Evolutionary conservation across 73 alveolate species (phyloP), one percentile per base, ranked within the genome.

Genomic region (Paramecium octaurelia): DNA sequence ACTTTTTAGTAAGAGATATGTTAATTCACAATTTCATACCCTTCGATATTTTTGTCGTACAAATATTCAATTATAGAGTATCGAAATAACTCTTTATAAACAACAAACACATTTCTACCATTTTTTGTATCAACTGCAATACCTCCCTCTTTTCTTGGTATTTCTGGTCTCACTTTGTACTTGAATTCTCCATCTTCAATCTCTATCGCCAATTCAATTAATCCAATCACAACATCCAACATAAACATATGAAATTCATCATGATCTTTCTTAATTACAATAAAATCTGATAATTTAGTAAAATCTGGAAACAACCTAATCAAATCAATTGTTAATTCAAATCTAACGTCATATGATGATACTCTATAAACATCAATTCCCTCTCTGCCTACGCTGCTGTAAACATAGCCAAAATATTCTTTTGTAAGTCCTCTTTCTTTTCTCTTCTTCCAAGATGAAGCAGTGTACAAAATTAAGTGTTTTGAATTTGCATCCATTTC

Each of bases 101-200:
- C 75, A 16, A 46, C 91, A 80, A 80, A 80, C 29, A 80, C 70
- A 80, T 80, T 80, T 43, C 50, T 48, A 23, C 91, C 91, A 80
- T 80, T 80, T 48, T 43, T 80, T 21, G 91, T 80, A 80, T 80
- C 91, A 20, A 80, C 46, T 24, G 91, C 91, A n/a, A 80, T 80
- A 10, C 91, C 91, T 40, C 91, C 91, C 8, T 34, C 87, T n/a
- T 73, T 36, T 36, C 60, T 34, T 73, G 87, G 59, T 34, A 73
- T 73, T 38, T 73, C 87, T 2, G 87, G 87, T 73, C 59, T 73
- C 18, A 73, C 84, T 64, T 64, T 16, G 87, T 73, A 73, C 20
- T 73, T 18, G 31, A 73, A 36, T 73, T 73, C 59, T 35, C 59
- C 59, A 36, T 73, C 70, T 16, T 73, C 87, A 1, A 73, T 73